phyloP scores from a whole-genome alignment of 495 filamentous ascomycete genomes.

The Podospora anserina region DNA sequence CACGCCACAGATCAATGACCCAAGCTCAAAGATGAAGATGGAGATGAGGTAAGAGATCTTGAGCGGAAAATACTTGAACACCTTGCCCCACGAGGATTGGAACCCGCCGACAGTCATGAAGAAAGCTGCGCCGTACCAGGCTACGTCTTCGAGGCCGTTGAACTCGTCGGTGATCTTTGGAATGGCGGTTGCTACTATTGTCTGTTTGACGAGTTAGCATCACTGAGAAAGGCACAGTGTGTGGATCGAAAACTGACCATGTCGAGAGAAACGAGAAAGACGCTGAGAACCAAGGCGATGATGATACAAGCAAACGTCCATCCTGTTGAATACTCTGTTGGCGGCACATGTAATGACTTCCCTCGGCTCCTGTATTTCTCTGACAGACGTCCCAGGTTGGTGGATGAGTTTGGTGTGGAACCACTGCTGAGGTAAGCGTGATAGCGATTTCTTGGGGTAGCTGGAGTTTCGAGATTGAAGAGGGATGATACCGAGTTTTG shows the following conservation, averaged over 20 bases:
- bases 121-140: constrained; percentile 56
- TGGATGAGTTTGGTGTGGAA: neutral
- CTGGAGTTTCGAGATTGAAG: neutral
- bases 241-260: constrained; percentile 35
- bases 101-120: constrained; percentile 48
- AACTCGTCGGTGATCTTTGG: constrained; percentile 14
- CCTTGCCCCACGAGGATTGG: constrained; percentile 41
- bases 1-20: constrained; percentile 53
- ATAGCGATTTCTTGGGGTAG: neutral
- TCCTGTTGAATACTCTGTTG: constrained; percentile 35
- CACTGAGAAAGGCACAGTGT: too few species aligned
- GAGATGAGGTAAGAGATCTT: constrained; percentile 44
- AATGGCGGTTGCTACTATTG: constrained; percentile 12
- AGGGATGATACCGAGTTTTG: neutral
- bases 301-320: constrained; percentile 40
- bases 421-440: constrained; percentile 9
- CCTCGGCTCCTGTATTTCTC: neutral
- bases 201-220: constrained; percentile 3
- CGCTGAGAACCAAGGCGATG: constrained; percentile 46
- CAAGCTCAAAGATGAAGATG: constrained; percentile 51
- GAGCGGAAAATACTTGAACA: constrained; percentile 42
- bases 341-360: neutral
- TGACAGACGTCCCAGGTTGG: neutral
- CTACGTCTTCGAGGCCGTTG: constrained; percentile 13
- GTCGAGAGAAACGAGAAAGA: constrained; percentile 53